phyloP scores from a whole-genome alignment of 169 alveolate genomes.

The Eimeria maxima region DNA sequence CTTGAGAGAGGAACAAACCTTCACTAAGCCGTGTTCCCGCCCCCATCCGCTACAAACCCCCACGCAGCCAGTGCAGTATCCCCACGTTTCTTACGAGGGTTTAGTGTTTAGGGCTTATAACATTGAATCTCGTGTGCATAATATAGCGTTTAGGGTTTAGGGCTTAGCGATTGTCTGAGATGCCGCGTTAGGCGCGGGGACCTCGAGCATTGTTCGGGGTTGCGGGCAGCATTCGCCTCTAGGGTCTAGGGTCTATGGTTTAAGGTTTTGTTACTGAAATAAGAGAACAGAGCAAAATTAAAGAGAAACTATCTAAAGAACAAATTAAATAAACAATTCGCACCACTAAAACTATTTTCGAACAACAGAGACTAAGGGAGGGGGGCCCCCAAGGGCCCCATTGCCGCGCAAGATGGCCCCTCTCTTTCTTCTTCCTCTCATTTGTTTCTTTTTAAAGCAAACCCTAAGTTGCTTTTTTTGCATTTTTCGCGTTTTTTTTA shows the following conservation, averaged over 20 bases:
- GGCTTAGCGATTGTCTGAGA: no score
- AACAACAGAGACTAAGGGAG: no score
- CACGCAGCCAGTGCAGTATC: background rate
- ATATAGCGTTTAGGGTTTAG: background rate
- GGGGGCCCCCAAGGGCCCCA: conserved; percentile 52
- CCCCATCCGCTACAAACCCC: background rate
- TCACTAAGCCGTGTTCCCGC: background rate
- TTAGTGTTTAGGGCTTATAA: background rate
- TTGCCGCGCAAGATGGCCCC: background rate
- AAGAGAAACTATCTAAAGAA: background rate
- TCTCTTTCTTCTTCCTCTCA: background rate
- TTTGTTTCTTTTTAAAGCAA: background rate
- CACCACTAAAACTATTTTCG: background rate
- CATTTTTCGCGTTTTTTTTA: background rate
- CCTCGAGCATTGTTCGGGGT: background rate
- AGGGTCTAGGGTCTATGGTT: background rate
- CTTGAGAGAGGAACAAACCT: background rate
- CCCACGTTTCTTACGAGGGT: background rate
- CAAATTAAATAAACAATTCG: background rate
- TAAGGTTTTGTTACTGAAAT: background rate
- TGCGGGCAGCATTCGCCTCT: background rate
- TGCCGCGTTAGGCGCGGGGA: background rate
- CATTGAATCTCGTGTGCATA: background rate
- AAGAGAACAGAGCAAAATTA: background rate
- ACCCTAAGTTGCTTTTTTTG: background rate